A percentile compares a stretch with the other conserved stretches of the same genome.
These are phyloP conservation scores for Glycine soja DNA, from an alignment of 306 rosid species.

Conservation along the genomic window DNA sequence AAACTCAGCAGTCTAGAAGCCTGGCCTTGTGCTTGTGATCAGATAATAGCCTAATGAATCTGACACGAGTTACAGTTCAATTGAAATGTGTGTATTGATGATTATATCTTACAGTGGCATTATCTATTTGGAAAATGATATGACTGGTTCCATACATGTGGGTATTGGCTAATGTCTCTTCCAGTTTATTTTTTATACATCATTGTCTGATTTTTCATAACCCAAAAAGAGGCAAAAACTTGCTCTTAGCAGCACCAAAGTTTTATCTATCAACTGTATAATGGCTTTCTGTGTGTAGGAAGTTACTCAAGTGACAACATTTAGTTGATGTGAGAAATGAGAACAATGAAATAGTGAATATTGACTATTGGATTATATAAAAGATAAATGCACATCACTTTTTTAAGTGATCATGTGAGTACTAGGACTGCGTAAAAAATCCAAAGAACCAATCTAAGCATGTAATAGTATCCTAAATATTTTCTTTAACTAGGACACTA, in stretches of 20 bases:
- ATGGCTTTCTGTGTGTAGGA: too few species aligned
- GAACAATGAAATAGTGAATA: too few species aligned
- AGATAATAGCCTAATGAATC: conserved; percentile 3
- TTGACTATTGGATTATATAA: too few species aligned
- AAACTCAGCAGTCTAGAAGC: too few species aligned
- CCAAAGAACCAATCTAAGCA: background rate
- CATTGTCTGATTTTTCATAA: too few species aligned
- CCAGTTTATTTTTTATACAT: too few species aligned
- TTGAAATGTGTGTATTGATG: conserved; percentile 24
- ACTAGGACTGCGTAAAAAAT: background rate
- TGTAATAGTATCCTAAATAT: conserved; percentile 2
- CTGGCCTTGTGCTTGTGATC: background rate
- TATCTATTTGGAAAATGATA: background rate
- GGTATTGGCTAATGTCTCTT: conserved; percentile 5
- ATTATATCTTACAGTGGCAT: background rate
- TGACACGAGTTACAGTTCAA: conserved; percentile 1
- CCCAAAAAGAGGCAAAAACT: too few species aligned
- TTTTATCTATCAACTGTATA: too few species aligned
- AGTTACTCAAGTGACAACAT: too few species aligned
- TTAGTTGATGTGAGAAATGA: too few species aligned
- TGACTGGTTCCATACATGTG: background rate
- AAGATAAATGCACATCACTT: background rate
- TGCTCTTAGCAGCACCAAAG: background rate
- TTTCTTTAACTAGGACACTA: conserved; percentile 1
- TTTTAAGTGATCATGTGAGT: background rate